Base-by-base conservation (phyloP, 1,139 yeast genomes). In the Lodderomyces jiufengensis region DNA sequence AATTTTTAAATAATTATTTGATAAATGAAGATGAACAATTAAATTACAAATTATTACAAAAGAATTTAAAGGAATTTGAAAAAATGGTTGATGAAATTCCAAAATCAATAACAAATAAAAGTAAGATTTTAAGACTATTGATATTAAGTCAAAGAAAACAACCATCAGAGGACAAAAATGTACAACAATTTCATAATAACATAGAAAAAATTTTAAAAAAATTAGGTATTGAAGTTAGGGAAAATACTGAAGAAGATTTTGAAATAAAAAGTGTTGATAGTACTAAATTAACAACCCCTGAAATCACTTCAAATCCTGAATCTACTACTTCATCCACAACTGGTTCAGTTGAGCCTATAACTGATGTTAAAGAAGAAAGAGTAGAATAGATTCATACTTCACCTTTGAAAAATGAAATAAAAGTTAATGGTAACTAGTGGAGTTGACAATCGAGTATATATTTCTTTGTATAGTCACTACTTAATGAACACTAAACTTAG, bases 121-220 rank as follows among this genome's bases (percentile, higher is more conserved):
- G 69, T 33, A 55, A 52, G 32, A 41, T 67, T 26, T 52, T 62
- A 30, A 52, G 67, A 32, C 58, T 56, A 16, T 46, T 68, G 40
- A 51, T 68, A n/a, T 43, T 64, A 34, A 50, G 54, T 4, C 52
- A 57, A 32, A 56, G 73, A 37, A 59, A 55, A 40, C 24, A 23
- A 4, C 57, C 61, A 3, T 13, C 11, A 9, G 27, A 27, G 8
- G 33, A 32, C 2, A 29, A 29, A 11, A 14, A 29, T 2, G 34
- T 3, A 6, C n/a, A 18, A 27, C 16, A 24, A 11, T 54, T 55
- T 24, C 50, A 52, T 3, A 36, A 50, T 25, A 43, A 37, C 20
- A 53, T 63, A 9, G 45, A 45, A n/a, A 42, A 43, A 12, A 41
- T 63, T 4, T 54, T 68, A 35, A 36, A 39, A 15, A 43, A 47